Percentiles rank a stretch among this genome's conserved stretches.
phyloP scores from a whole-genome alignment of 2,329 filamentous ascomycete species.

The Talaromyces sp. region DNA sequence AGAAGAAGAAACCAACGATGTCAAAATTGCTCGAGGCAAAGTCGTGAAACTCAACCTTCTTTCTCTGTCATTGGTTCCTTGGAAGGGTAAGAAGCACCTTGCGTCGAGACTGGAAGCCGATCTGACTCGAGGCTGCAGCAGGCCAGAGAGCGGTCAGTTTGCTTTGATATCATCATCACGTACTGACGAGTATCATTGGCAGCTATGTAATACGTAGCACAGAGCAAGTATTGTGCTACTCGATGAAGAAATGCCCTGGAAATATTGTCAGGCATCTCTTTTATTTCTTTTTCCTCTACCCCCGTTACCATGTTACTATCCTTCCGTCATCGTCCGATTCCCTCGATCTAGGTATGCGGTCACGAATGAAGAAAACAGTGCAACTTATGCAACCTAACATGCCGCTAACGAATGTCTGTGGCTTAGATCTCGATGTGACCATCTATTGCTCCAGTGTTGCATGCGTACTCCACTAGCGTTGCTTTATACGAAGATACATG shows the following conservation, averaged over 20 bases:
- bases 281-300: neutral
- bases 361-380: neutral
- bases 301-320: neutral
- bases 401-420: neutral
- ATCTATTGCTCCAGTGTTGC: neutral
- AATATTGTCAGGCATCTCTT: neutral
- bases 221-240: slow-evolving; percentile 4
- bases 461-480: neutral
- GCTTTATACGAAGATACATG: neutral
- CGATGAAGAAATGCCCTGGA: neutral
- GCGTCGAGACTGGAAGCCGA: slow-evolving; percentile 4
- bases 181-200: neutral
- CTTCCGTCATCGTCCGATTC: neutral
- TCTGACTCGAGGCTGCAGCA: neutral
- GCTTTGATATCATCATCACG: neutral
- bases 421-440: neutral
- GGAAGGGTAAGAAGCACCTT: slow-evolving; percentile 1
- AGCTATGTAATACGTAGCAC: neutral
- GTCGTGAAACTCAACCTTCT: neutral
- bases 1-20: neutral
- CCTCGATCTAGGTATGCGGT: neutral
- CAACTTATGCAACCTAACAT: slow-evolving; percentile 3
- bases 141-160: neutral
- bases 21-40: slow-evolving; percentile 4
- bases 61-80: slow-evolving; percentile 7